Base-by-base conservation (phyloP, 768 basidiomycete species). In the Amanita thiersii region DNA sequence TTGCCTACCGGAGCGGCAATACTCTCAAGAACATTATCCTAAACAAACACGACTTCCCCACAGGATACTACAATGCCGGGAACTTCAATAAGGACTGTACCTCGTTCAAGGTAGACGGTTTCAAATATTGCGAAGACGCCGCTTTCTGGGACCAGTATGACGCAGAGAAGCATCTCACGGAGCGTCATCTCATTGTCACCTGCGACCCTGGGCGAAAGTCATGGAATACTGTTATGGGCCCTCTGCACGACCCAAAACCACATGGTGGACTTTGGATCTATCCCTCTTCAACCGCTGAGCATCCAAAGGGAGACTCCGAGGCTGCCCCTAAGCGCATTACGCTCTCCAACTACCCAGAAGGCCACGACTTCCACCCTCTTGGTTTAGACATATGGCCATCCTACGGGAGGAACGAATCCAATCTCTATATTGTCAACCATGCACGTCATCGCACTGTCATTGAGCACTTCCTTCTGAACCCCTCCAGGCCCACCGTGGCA, bases 191-290 rank as follows among this genome's bases (percentile, higher is more conserved):
- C 5, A 66, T 58, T 45, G 52, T 69, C 26, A 69, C 60, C 49
- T 82, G 79, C 48, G 79, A 82, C 52, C 63, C 73, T 1, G 63
- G 57, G 38, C 68, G 79, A 10, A 68, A 68, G 47, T 56, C 65
- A 19, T 87, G 85, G 85, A 87, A 87, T 53, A 85, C 83, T 5
- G 84, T 76, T 34, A 77, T 82, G 77, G 85, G 85, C 0, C 84
- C 85, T 4, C 53, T 87, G 37, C 56, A 47, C 0, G 59, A 84
- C 50, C 80, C 84, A 1, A 51, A 59, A 3, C 73, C 77, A 3
- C 69, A 56, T n/a, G 85, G 81, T 0, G 62, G 67, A 2, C 60
- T 87, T 17, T 87, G 83, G 73, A 35, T 83, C 3, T 72, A 79
- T 50, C 55, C 57, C 19, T 56, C 61, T 2, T 44, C 49, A 11